Conservation (phyloP, 2,329 filamentous ascomycete species). For the Lasiodiplodia hormozganensis region DNA sequence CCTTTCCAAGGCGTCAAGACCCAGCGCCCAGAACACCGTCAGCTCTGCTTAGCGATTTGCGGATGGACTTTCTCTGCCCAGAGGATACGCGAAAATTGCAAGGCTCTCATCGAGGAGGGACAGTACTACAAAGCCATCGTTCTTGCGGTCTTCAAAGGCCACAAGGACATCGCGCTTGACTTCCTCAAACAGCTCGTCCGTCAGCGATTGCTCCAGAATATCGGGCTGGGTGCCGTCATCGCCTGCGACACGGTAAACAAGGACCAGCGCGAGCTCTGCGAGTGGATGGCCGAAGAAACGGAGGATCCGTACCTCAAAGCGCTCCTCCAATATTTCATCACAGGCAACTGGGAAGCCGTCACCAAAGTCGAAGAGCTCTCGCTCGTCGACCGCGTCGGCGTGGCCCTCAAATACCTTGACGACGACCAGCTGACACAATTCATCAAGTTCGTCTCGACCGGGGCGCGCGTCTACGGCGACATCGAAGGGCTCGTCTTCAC, state of each 20-base stretch:
- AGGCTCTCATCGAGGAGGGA: conserved; percentile 59
- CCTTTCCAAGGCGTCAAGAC: conserved; percentile 70
- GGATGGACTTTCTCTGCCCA: conserved; percentile 69
- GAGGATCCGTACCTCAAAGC: conserved; percentile 81
- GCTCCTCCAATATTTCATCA: conserved; percentile 78
- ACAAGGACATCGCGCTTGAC: conserved; percentile 71
- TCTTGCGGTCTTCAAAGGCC: conserved; percentile 75
- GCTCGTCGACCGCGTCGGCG: conserved; percentile 74
- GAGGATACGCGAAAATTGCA: conserved; percentile 57
- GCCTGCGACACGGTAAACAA: conserved; percentile 59
- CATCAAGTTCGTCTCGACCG: conserved; percentile 60
- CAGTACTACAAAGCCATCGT: conserved; percentile 79
- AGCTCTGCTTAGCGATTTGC: conserved; percentile 77
- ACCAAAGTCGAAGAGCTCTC: conserved; percentile 76
- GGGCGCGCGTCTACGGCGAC: conserved; percentile 70
- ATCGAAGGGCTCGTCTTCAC: conserved; percentile 80
- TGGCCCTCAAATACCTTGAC: conserved; percentile 75
- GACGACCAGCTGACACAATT: conserved; percentile 56
- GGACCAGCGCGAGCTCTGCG: conserved; percentile 67
- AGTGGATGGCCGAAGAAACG: conserved; percentile 68
- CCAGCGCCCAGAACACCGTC: conserved; percentile 71
- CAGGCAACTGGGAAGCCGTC: conserved; percentile 76
- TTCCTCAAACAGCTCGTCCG: conserved; percentile 73
- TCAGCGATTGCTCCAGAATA: conserved; percentile 68
- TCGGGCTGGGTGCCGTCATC: conserved; percentile 56